These are phyloP conservation scores for Podosphaera fusca DNA, from an alignment of 2,329 filamentous ascomycete species.

Conservation along the genomic window DNA sequence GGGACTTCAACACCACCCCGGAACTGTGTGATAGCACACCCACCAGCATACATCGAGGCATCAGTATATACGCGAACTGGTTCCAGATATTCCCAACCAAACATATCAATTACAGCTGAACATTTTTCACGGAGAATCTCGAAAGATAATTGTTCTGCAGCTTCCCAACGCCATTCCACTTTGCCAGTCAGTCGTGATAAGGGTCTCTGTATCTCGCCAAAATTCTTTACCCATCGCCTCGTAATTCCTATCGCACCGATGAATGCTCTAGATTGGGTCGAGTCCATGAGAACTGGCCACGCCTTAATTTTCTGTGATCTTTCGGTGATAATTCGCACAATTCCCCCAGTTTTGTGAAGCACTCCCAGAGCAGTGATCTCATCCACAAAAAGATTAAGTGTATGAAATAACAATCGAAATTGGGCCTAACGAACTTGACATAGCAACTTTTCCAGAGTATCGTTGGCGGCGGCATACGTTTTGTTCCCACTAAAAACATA, in stretches of 20 bases:
- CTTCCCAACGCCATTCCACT: neutral
- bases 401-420: neutral
- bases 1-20: neutral
- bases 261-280: neutral
- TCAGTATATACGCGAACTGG: neutral
- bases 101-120: neutral
- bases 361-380: neutral
- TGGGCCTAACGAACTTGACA: neutral
- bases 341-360: neutral
- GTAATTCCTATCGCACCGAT: neutral
- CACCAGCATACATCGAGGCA: neutral
- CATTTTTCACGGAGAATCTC: neutral
- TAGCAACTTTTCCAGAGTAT: neutral
- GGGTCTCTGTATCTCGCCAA: neutral
- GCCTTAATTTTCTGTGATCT: neutral
- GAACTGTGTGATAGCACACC: neutral
- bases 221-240: conserved; percentile 1
- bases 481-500: neutral
- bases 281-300: neutral
- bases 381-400: neutral
- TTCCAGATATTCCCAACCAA: neutral
- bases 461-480: neutral
- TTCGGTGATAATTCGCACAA: neutral
- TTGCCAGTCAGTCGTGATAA: neutral
- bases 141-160: neutral